Evolutionary conservation across 306 rosid species (phyloP), one percentile per base, ranked within the genome.

Genomic region (Medicago arabica): DNA sequence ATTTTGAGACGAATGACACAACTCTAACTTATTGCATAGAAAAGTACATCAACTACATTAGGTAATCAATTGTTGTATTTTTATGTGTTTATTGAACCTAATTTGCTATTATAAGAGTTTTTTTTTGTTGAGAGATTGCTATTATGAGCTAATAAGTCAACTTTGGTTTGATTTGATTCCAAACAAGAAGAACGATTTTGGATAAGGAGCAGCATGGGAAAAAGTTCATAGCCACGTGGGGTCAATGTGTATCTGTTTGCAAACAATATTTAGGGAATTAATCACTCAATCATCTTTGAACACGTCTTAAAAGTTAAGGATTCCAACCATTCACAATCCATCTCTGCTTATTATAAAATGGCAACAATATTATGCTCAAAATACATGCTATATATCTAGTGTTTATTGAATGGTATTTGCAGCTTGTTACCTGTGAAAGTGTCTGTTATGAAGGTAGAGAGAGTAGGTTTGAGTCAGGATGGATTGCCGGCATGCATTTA

Each of bases 401-500:
- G 11, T 21, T 21, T 21, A 21, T 58, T 58, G n/a, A 23, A 2
- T 58, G 5, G 36, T 6, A 1, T 15, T 55, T 18, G 15, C 31
- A 53, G 58, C 10, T 7, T 51, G n/a, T n/a, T 50, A 8, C 8
- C 9, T n/a, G 4, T 58, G 64, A 23, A 58, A 58, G 36, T 58
- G 64, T 61, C 75, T 73, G 7, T 63, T 59, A 75, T 81, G 80
- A 36, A 47, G 54, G 61, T 61, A 79, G 55, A 69, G 75, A 8
- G 62, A 86, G 81, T 78, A 78, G 78, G 74, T 2, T 1, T 77
- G 87, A 80, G 81, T 5, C 36, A 80, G 77, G 74, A 86, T 73
- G 23, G 57, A 63, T 7, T 8, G n/a, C 89, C 28, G 17, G 9
- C 39, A 58, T 58, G 39, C 39, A 55, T 55, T 21, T 11, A 58